Percentiles rank a stretch among this genome's conserved stretches.
Conservation (phyloP, 2,329 filamentous ascomycete species). For the Beauveria caledonica region DNA sequence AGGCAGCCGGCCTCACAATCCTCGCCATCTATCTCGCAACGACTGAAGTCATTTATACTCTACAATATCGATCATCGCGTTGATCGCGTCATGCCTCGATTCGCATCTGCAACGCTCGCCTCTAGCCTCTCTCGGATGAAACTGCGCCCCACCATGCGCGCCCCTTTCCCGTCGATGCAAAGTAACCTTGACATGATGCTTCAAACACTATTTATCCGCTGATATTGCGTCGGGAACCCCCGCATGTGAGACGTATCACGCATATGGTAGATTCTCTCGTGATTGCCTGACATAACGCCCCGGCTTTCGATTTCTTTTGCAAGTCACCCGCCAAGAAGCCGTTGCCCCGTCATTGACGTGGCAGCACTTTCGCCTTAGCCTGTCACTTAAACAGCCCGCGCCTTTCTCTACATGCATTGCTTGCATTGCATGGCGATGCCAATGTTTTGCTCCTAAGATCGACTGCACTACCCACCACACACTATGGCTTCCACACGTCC, state of each 20-base stretch:
- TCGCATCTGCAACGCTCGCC: background rate
- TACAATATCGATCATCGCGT: background rate
- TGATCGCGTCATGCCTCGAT: background rate
- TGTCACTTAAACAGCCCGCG: background rate
- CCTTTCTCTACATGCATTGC: background rate
- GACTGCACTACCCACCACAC: background rate
- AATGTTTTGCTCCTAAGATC: background rate
- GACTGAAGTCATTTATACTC: too few species aligned
- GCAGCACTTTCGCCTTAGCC: background rate
- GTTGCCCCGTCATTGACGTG: background rate
- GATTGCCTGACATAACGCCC: background rate
- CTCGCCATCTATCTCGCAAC: background rate
- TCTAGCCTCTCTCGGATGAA: conserved; percentile 2
- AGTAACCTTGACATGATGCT: conserved; percentile 3
- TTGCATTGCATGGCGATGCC: background rate
- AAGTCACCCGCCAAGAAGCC: background rate
- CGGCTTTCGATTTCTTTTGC: too few species aligned
- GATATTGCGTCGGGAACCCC: background rate
- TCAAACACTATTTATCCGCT: background rate
- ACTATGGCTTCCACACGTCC: background rate
- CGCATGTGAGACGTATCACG: background rate
- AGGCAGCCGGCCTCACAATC: background rate
- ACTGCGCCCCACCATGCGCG: conserved; percentile 1
- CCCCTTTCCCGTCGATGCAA: background rate
- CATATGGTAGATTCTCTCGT: background rate